These are phyloP conservation scores for Syncephalastrum racemosum DNA, from an alignment of 371 early-diverging fungal species.

Conservation along the genomic window DNA sequence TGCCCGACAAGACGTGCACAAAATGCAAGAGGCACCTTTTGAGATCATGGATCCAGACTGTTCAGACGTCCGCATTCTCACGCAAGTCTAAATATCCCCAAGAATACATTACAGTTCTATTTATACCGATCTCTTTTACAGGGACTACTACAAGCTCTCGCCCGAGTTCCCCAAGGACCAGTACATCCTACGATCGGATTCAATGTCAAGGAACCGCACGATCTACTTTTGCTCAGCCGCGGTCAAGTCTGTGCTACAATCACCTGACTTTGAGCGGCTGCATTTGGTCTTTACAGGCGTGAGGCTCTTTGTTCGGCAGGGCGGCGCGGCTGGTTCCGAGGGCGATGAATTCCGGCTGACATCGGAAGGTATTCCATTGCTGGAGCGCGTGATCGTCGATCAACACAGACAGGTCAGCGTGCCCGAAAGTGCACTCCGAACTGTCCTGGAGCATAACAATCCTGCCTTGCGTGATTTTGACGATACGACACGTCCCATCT, in stretches of 20 bases:
- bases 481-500: conserved; percentile 22
- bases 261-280: conserved; percentile 65
- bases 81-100: conserved; percentile 16
- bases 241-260: conserved; percentile 70
- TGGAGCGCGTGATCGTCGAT: conserved; percentile 57
- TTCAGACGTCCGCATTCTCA: conserved; percentile 56
- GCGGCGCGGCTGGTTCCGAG: conserved; percentile 45
- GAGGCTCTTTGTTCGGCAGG: conserved; percentile 77
- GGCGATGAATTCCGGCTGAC: conserved; percentile 76
- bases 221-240: conserved; percentile 80
- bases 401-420: conserved; percentile 56
- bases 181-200: conserved; percentile 81
- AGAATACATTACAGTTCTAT: conserved; percentile 2
- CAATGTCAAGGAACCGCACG: conserved; percentile 63
- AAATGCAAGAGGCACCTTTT: conserved; percentile 75
- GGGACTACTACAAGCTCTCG: conserved; percentile 70
- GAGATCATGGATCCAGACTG: conserved; percentile 62
- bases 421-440: conserved; percentile 47
- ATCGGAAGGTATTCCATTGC: conserved; percentile 74
- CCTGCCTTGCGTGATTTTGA: conserved; percentile 55
- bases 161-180: conserved; percentile 75
- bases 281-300: conserved; percentile 92
- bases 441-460: conserved; percentile 57
- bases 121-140: conserved; percentile 15
- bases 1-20: conserved; percentile 46